These are phyloP conservation scores for Colletotrichum neosansevieriae DNA, from an alignment of 2,329 filamentous ascomycete genomes.

Conservation along the genomic window DNA sequence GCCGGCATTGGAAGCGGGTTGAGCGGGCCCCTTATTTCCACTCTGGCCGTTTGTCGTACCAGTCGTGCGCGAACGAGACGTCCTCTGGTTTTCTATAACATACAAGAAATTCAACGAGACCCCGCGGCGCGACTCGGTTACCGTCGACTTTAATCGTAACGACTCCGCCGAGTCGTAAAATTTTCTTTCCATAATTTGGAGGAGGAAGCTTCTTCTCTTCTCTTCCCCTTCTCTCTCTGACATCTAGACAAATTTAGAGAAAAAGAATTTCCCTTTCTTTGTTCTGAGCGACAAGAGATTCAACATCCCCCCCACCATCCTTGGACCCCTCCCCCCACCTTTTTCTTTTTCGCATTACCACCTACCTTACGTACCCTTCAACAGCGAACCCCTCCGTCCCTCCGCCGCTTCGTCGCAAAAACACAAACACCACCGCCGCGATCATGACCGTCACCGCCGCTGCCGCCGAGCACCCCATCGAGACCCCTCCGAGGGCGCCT, in stretches of 20 bases:
- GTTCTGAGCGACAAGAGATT: background rate
- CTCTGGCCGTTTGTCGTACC: background rate
- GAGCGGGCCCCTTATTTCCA: conserved; percentile 36
- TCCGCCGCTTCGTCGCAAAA: background rate
- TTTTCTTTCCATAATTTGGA: background rate
- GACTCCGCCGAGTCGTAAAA: background rate
- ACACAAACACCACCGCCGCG: conserved; percentile 10
- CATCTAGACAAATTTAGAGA: background rate
- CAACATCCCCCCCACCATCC: conserved; percentile 14
- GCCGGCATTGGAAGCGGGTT: background rate
- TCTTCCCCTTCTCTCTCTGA: conserved; percentile 11
- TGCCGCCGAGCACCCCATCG: conserved; percentile 49
- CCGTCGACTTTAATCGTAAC: conserved; percentile 29
- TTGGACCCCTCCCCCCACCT: conserved; percentile 11
- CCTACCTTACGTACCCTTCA: background rate
- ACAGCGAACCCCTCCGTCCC: background rate
- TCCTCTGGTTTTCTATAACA: conserved; percentile 31
- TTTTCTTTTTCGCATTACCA: background rate
- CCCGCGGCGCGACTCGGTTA: conserved; percentile 31
- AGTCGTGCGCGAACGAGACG: conserved; percentile 25
- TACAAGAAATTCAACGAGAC: conserved; percentile 29
- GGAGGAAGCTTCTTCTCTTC: background rate
- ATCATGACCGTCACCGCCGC: conserved; percentile 45
- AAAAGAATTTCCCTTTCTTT: background rate
- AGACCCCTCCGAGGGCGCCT: conserved; percentile 48